Evolutionary conservation across 2,329 filamentous ascomycete species (phyloP), one percentile per base, ranked within the genome.

Genomic region (Didymellaceae sp.): DNA sequence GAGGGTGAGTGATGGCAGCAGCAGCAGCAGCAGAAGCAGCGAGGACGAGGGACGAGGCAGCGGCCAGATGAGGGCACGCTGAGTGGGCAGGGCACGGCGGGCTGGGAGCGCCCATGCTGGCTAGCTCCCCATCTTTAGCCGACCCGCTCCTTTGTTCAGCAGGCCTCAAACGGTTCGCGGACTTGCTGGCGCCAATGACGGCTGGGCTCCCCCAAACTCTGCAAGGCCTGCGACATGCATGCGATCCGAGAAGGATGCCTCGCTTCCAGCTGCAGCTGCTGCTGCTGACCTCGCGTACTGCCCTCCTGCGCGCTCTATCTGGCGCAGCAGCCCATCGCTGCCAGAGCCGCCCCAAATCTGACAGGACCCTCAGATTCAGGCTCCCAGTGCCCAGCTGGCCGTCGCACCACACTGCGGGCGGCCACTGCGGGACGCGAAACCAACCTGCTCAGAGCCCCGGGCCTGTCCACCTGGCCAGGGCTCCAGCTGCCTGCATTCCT

Each of bases 91-190:
- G 46, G 30, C 47, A 33, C 34, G 11, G 21, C 46, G 20, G 46
- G 46, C 46, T 50, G 33, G 46, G 31, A 21, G 25, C 21, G 26
- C 41, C 46, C 53, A 34, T 37, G 38, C 37, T 41, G 50, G 49
- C 53, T 56, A 49, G 22, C 18, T 16, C 33, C 9, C 21, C 54
- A 44, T 45, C 37, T 53, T 58, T 58, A 58, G 49, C 55, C 55
- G 54, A 52, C 24, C 43, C 43, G 43, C 33, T 35, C 38, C 42
- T 45, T 45, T 40, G 48, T 51, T 17, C 41, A 45, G 40, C 34
- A 40, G 30, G 22, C 20, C 40, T 20, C 35, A 44, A 50, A 35
- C 41, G 34, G 41, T 45, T 51, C 47, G 41, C 37, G 22, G 21
- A 28, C 20, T 13, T 21, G 20, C 18, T 37, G 22, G 38, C 40